phyloP scores from a whole-genome alignment of 2,329 filamentous ascomycete genomes.

The Grosmannia serpens region DNA sequence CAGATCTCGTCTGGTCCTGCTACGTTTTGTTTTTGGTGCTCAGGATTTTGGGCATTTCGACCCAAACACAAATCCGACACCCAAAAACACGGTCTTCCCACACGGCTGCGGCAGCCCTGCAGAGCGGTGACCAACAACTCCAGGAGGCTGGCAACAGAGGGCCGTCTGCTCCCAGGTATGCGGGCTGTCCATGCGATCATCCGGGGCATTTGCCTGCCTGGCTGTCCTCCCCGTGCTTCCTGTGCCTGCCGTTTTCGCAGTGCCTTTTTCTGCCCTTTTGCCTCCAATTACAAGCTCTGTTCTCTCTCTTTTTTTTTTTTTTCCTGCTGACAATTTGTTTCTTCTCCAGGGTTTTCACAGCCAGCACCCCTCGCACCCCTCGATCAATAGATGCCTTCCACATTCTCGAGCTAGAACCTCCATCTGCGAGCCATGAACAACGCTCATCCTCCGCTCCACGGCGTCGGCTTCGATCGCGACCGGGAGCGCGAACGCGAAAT shows the following conservation, averaged over 20 bases:
- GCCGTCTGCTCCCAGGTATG: not conserved
- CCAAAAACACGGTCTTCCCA: not conserved
- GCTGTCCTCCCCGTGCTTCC: not conserved
- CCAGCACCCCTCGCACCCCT: too few relatives aligned
- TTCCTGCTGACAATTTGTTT: not conserved
- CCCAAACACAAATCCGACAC: not conserved
- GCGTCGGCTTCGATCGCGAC: slow-evolving; percentile 35
- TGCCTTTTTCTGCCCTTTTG: not conserved
- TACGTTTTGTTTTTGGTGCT: not conserved
- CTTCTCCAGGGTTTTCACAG: not conserved
- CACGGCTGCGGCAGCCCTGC: not conserved
- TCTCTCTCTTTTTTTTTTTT: not conserved
- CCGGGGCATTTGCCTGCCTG: not conserved
- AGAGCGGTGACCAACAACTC: not conserved
- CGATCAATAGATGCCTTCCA: slow-evolving; percentile 7
- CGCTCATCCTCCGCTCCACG: slow-evolving; percentile 27
- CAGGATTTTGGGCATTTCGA: not conserved
- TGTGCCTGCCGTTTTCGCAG: not conserved
- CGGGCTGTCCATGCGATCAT: not conserved
- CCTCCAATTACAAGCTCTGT: not conserved
- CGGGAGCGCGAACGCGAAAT: slow-evolving; percentile 34
- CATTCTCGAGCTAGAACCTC: not conserved
- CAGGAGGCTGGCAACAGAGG: not conserved
- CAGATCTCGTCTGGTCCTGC: not conserved
- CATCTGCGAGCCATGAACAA: slow-evolving; percentile 29